Percentiles rank a stretch among this genome's conserved stretches.
These are phyloP conservation scores for Eimeria necatrix DNA, from an alignment of 169 alveolate species.

Conservation along the genomic window DNA sequence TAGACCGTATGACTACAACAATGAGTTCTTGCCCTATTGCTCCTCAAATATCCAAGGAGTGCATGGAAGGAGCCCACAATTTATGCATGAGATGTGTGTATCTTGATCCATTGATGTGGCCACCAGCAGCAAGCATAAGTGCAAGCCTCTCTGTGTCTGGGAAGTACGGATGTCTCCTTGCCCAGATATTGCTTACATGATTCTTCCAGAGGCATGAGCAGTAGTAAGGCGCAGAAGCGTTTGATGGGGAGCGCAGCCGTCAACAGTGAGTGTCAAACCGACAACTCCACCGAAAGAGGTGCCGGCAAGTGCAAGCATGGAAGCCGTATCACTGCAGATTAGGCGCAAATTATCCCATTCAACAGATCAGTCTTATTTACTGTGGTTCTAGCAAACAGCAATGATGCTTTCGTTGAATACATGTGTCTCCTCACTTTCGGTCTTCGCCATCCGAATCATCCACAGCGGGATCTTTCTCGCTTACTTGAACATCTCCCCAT, in stretches of 20 bases:
- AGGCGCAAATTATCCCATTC: not conserved
- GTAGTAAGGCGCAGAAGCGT: not conserved
- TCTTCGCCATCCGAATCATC: conserved; percentile 70
- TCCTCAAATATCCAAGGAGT: no score
- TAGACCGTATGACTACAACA: no score
- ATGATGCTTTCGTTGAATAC: not conserved
- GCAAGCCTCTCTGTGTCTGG: not conserved
- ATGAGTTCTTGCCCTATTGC: no score
- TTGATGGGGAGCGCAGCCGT: not conserved
- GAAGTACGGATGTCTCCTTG: not conserved
- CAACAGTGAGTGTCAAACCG: conserved; percentile 32
- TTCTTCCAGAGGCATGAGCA: conserved; percentile 37
- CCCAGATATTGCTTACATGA: conserved; percentile 46
- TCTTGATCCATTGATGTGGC: no score
- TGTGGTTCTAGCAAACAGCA: not conserved
- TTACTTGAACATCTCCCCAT: not conserved
- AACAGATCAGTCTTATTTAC: not conserved
- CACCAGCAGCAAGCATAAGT: not conserved
- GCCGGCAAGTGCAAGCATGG: conserved; percentile 21
- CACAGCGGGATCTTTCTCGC: conserved; percentile 6
- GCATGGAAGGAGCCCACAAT: no score
- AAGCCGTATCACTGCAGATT: conserved; percentile 52
- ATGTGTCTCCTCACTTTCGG: conserved; percentile 9
- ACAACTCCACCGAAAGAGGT: conserved; percentile 45
- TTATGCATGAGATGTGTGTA: no score